Evolutionary conservation across 1,284 basidiomycete species (phyloP), one percentile per base, ranked within the genome.

Genomic region (Kalmanozyma brasiliensis): DNA sequence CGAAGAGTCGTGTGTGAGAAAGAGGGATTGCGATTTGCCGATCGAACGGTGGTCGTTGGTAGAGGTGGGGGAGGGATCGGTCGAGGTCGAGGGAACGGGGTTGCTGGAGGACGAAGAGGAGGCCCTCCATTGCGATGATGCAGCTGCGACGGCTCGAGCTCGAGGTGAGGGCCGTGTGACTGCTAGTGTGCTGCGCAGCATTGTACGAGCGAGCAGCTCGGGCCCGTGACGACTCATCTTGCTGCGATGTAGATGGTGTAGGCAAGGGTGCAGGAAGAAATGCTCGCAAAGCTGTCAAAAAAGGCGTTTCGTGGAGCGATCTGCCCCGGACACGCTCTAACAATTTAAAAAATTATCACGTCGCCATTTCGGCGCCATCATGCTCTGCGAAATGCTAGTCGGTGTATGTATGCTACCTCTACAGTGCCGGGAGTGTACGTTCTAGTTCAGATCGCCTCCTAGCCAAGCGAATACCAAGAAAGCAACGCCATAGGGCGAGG

Each of bases 391-490:
- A n/a, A n/a, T n/a, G n/a, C n/a, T n/a, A n/a, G n/a, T n/a, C n/a
- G n/a, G n/a, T n/a, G n/a, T n/a, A n/a, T n/a, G n/a, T n/a, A n/a
- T n/a, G n/a, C n/a, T n/a, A n/a, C n/a, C n/a, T n/a, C n/a, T n/a
- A n/a, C n/a, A n/a, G n/a, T n/a, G n/a, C n/a, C n/a, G n/a, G n/a
- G n/a, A n/a, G n/a, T n/a, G n/a, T n/a, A n/a, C 26, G 26, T 8
- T 2, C 47, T 59, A 73, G 33, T 61, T 65, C 22, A 74, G 55
- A 46, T 80, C 79, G 20, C 79, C 79, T n/a, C 76, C 72, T 26
- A 81, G 66, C 76, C 76, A 80, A 19, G 79, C 78, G 49, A 78
- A 81, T 13, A 73, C 70, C 24, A 81, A 57, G 45, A 81, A 81
- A 2, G 76, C 78, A 13, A 79, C 63, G 1, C 74, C 77, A 41